Base-by-base conservation (phyloP, 306 rosid genomes). In the Hippophae tibetana region DNA sequence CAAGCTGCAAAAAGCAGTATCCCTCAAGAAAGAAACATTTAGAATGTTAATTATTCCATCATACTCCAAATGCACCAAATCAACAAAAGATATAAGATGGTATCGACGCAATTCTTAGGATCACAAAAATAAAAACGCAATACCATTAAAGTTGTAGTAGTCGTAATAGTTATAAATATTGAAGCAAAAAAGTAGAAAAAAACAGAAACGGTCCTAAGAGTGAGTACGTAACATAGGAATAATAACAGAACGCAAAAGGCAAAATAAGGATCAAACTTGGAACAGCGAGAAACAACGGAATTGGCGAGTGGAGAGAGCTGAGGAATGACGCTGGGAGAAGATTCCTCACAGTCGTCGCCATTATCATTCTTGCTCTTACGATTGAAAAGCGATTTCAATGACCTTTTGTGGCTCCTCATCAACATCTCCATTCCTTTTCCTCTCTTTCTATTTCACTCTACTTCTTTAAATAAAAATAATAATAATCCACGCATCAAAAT, bases 271-370 rank as follows among this genome's bases (percentile, higher is more conserved):
- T 51, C 23, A 38, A 48, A 86, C 97, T 72, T 82, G 62, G 97
- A 86, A 65, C 85, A 90, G 71, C 85, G 89, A 78, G 72, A 62
- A 61, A 90, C 86, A 66, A 90, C 94, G 68, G 90, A 74, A 72
- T 87, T 87, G 46, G 95, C 97, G 56, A 82, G 72, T 25, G 82
- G 74, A 62, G 97, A 90, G 54, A 90, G 90, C 43, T 79, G 87
- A 73, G 97, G 87, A 62, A 90, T 83, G 65, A 71, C 62, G 31
- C 74, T 74, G 47, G 81, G 78, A 31, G 86, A 79, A 79, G 44
- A 9, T 8, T 12, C 49, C 7, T 12, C 49, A 5, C 12, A 8
- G 3, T 49, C 13, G 13, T 49, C 53, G 57, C 55, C 53, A 53
- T 43, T 56, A 38, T 77, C 52, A 48, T 12, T 12, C n/a, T 62